Conservation (phyloP, 2,329 filamentous ascomycete genomes). For the Fusarium avenaceum region DNA sequence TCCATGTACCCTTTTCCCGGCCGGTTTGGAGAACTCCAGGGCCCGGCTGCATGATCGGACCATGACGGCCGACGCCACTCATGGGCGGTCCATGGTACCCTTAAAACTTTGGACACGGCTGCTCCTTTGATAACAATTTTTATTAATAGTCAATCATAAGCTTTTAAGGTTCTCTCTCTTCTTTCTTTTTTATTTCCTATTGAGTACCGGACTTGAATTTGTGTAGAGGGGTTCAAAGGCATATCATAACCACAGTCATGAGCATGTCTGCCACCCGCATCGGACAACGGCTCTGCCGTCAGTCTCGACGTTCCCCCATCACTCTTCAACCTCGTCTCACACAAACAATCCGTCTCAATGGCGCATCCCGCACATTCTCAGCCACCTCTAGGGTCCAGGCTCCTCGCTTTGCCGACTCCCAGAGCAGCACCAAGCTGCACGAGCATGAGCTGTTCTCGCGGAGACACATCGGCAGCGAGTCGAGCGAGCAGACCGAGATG, state of each 20-base stretch:
- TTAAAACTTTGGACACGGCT: conserved; percentile 1
- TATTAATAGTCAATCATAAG: conserved; percentile 8
- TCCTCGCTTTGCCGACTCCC: conserved; percentile 41
- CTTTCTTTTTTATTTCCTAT: neutral
- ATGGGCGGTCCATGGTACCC: neutral
- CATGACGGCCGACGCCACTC: conserved; percentile 43
- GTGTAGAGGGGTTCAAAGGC: conserved; percentile 20
- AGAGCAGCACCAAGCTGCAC: conserved; percentile 36
- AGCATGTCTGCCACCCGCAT: conserved; percentile 49
- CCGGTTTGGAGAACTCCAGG: conserved; percentile 13
- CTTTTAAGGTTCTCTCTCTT: neutral
- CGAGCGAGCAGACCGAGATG: conserved; percentile 79
- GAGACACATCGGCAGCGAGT: conserved; percentile 87
- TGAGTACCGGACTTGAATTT: conserved; percentile 9
- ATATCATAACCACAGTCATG: conserved; percentile 11
- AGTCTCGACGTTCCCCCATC: conserved; percentile 40
- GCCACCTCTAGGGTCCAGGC: conserved; percentile 23
- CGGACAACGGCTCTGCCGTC: conserved; percentile 47
- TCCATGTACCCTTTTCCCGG: conserved; percentile 37
- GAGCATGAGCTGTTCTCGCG: conserved; percentile 71
- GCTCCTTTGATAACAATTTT: conserved; percentile 15
- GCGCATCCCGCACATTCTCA: conserved; percentile 37
- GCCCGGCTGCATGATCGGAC: conserved; percentile 41
- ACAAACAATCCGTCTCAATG: conserved; percentile 32
- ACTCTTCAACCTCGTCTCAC: conserved; percentile 40